Percentiles rank a stretch among this genome's conserved stretches.
These are phyloP conservation scores for Boletellus sp. DNA, from an alignment of 768 basidiomycete genomes.

Conservation along the genomic window DNA sequence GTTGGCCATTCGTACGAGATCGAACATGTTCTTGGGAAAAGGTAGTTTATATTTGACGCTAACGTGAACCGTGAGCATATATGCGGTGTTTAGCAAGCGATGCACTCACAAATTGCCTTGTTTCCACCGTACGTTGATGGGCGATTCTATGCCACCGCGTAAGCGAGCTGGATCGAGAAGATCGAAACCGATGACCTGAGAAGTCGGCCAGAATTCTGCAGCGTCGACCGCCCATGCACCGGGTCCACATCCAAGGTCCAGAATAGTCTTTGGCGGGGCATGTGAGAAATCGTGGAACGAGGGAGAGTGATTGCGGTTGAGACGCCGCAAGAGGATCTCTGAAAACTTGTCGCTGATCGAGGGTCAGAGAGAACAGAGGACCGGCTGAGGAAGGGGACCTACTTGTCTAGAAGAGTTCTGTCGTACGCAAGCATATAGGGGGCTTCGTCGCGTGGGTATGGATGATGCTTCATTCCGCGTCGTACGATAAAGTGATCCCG, in stretches of 20 bases:
- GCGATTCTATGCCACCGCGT: conserved; percentile 35
- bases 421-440: conserved; percentile 71
- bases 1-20: conserved; percentile 72
- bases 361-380: conserved; percentile 9
- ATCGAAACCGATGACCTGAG: conserved; percentile 64
- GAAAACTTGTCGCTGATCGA: conserved; percentile 56
- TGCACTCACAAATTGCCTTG: conserved; percentile 65
- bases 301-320: conserved; percentile 51
- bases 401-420: conserved; percentile 56
- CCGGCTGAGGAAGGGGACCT: conserved; percentile 20
- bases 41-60: conserved; percentile 58
- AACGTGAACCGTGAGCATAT: conserved; percentile 13
- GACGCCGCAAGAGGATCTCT: conserved; percentile 49
- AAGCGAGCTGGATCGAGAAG: conserved; percentile 40
- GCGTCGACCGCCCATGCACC: conserved; percentile 68
- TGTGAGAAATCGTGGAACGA: conserved; percentile 55
- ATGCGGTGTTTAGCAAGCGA: not conserved
- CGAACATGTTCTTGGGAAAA: conserved; percentile 60
- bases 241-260: conserved; percentile 75
- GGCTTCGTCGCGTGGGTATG: conserved; percentile 44
- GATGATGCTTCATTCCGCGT: conserved; percentile 49
- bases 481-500: conserved; percentile 23
- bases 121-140: conserved; percentile 45
- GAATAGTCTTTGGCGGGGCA: conserved; percentile 48
- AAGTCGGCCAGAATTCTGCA: conserved; percentile 55